These are phyloP conservation scores for Aulographum hederae DNA, from an alignment of 2,329 filamentous ascomycete species.

Conservation along the genomic window DNA sequence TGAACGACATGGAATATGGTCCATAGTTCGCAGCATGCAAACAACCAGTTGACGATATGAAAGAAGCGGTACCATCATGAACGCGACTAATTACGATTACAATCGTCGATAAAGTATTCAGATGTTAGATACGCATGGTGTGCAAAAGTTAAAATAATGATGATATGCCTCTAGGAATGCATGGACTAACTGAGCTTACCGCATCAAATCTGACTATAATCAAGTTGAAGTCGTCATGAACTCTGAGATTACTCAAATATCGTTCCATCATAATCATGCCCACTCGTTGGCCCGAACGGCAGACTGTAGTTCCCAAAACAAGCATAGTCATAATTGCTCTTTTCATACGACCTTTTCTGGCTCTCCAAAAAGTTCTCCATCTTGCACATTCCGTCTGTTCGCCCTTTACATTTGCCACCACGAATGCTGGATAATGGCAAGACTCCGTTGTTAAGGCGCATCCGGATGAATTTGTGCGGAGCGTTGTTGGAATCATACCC, in stretches of 20 bases:
- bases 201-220: not conserved
- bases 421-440: conserved; percentile 28
- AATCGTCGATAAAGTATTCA: too few species aligned
- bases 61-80: too few species aligned
- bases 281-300: conserved; percentile 16
- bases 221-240: too few species aligned
- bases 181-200: too few species aligned
- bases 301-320: conserved; percentile 31
- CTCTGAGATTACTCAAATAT: conserved; percentile 8
- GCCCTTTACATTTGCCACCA: conserved; percentile 23
- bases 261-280: conserved; percentile 25
- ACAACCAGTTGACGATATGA: too few species aligned
- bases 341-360: conserved; percentile 18
- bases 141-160: too few species aligned
- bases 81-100: too few species aligned
- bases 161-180: too few species aligned
- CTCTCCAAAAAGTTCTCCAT: conserved; percentile 23
- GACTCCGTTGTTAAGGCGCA: conserved; percentile 31
- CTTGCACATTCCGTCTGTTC: conserved; percentile 27
- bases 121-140: too few species aligned
- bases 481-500: conserved; percentile 23
- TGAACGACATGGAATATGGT: too few species aligned
- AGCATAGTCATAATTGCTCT: conserved; percentile 28
- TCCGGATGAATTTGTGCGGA: conserved; percentile 27
- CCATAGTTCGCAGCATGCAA: too few species aligned